phyloP scores from a whole-genome alignment of 441 rosid genomes.

The Syzygium syzygioides region DNA sequence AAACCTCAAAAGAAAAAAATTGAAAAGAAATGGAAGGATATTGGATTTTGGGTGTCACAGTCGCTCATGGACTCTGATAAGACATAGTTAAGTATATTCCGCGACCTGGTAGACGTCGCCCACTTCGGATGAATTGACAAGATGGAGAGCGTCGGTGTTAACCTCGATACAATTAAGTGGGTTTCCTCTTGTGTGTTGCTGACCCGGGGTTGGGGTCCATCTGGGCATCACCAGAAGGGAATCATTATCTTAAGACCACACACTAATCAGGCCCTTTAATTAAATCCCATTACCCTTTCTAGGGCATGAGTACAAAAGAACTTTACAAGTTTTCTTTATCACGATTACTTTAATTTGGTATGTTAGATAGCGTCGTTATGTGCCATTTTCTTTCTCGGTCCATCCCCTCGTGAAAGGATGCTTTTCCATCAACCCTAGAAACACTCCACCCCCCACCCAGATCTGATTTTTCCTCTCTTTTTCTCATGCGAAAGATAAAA shows the following conservation, averaged over 20 bases:
- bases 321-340: conserved; percentile 17
- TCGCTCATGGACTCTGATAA: conserved; percentile 12
- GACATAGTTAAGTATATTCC: conserved; percentile 32
- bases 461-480: neutral
- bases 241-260: conserved; percentile 45
- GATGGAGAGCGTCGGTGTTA: conserved; percentile 2
- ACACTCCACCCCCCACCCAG: neutral
- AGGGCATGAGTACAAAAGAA: conserved; percentile 31
- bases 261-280: conserved; percentile 23
- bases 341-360: neutral
- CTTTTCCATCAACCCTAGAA: neutral
- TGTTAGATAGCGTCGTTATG: neutral
- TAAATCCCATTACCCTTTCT: conserved; percentile 16
- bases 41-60: conserved; percentile 12
- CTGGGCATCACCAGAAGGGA: conserved; percentile 8
- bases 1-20: neutral
- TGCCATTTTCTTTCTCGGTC: neutral
- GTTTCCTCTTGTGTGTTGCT: conserved; percentile 11
- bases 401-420: neutral
- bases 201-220: neutral
- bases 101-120: neutral
- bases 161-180: neutral
- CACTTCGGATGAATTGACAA: conserved; percentile 23
- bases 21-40: neutral
- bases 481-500: neutral